Conservation (phyloP, 495 filamentous ascomycete genomes). For the Aeminium ludgeri region DNA sequence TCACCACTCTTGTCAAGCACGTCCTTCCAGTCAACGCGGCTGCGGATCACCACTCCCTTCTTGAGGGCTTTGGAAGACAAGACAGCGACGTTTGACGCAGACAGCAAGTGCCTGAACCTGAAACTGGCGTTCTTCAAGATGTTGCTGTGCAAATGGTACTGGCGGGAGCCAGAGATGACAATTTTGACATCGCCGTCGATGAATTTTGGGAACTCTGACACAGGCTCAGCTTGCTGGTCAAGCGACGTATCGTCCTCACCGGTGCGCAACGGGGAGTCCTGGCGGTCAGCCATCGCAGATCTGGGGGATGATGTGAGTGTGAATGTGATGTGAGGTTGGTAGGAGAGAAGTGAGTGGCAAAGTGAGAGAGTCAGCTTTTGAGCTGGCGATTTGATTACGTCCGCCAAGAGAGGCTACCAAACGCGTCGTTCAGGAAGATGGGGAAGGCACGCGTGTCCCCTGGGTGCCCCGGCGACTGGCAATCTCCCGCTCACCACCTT, state of each 20-base stretch:
- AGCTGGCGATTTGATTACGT: neutral
- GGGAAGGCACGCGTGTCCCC: neutral
- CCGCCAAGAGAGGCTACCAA: neutral
- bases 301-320: neutral
- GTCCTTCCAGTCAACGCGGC: constrained; percentile 14
- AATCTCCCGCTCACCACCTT: no score
- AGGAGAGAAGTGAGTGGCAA: neutral
- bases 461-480: no score
- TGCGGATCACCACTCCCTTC: constrained; percentile 15
- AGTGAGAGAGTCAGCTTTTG: neutral
- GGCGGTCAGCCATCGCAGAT: no score
- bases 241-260: neutral
- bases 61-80: neutral
- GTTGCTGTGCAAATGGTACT: constrained; percentile 16
- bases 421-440: neutral
- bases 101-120: constrained; percentile 10
- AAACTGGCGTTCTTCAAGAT: constrained; percentile 11
- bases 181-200: constrained; percentile 19
- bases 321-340: neutral
- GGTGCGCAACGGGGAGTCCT: neutral
- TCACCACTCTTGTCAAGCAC: neutral
- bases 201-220: constrained; percentile 10
- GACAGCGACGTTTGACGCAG: neutral
- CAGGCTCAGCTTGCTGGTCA: no score
- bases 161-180: constrained; percentile 14